These are phyloP conservation scores for Calonectria fujianensis DNA, from an alignment of 2,329 filamentous ascomycete genomes.

Conservation along the genomic window DNA sequence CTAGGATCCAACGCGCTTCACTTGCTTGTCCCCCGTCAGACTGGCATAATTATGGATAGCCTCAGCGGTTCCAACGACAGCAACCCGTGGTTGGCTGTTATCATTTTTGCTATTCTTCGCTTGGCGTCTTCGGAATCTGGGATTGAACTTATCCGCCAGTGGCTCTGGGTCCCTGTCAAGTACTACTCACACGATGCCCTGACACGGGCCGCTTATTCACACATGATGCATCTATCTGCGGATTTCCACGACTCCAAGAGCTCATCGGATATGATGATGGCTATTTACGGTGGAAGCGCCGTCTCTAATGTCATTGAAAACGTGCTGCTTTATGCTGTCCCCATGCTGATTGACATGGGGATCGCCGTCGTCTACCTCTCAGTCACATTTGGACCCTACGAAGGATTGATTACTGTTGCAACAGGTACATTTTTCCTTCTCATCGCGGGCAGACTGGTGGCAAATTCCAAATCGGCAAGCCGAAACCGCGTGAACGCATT, in stretches of 20 bases:
- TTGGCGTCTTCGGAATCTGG: conserved; percentile 74
- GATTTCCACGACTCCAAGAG: conserved; percentile 78
- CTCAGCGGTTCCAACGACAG: conserved; percentile 71
- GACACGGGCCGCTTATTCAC: conserved; percentile 73
- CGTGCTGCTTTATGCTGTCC: conserved; percentile 74
- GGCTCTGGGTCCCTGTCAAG: conserved; percentile 76
- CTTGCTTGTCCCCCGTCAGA: conserved; percentile 85
- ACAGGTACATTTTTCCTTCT: conserved; percentile 75
- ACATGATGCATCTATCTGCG: conserved; percentile 76
- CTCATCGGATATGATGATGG: conserved; percentile 75
- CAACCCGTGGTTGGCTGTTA: conserved; percentile 71
- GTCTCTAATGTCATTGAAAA: conserved; percentile 75
- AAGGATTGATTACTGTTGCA: conserved; percentile 77
- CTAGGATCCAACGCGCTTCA: conserved; percentile 83
- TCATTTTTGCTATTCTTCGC: conserved; percentile 70
- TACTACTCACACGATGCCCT: conserved; percentile 74
- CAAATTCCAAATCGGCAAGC: conserved; percentile 68
- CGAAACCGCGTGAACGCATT: conserved; percentile 71
- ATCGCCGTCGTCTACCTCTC: conserved; percentile 77
- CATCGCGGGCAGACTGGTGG: conserved; percentile 71
- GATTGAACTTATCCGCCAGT: conserved; percentile 71
- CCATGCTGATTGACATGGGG: conserved; percentile 76
- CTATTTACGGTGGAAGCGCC: conserved; percentile 72
- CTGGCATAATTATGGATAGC: conserved; percentile 85
- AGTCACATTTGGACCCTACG: conserved; percentile 75